A percentile compares a stretch with the other conserved stretches of the same genome.
These are phyloP conservation scores for Rhododendron mucronatum DNA, from an alignment of 148 eudicot genomes.

Conservation along the genomic window DNA sequence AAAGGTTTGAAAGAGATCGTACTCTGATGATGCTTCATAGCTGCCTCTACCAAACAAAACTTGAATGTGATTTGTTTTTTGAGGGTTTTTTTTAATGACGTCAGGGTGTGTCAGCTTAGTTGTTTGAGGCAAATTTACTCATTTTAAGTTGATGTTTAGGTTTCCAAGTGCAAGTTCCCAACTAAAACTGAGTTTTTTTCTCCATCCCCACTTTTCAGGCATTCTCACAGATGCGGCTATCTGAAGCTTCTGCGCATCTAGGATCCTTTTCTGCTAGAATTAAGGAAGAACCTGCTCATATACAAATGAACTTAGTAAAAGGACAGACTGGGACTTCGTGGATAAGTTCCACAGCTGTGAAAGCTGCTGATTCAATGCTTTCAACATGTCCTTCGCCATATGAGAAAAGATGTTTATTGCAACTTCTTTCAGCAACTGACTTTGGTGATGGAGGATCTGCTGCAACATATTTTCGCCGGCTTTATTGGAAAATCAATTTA, in stretches of 20 bases:
- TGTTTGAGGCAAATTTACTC: neutral
- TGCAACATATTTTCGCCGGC: constrained; percentile 60
- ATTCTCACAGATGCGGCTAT: constrained; percentile 91
- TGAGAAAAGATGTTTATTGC: constrained; percentile 84
- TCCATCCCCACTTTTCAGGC: constrained; percentile 42
- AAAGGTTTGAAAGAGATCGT: neutral
- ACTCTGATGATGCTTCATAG: neutral
- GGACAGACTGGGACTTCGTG: constrained; percentile 49
- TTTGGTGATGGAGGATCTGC: constrained; percentile 86
- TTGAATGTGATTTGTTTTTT: neutral
- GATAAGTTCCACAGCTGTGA: constrained; percentile 76
- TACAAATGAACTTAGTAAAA: constrained; percentile 32
- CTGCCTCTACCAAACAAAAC: neutral
- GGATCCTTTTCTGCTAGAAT: constrained; percentile 81
- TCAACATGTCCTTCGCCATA: constrained; percentile 86
- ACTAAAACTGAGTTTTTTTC: neutral
- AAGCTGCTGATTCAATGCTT: constrained; percentile 91
- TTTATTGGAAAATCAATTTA: constrained; percentile 86
- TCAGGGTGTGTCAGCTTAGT: neutral
- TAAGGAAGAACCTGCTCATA: constrained; percentile 59
- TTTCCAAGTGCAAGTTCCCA: neutral
- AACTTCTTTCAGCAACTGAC: constrained; percentile 79
- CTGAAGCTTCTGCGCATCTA: constrained; percentile 91
- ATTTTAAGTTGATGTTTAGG: neutral
- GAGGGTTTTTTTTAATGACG: neutral